Base-by-base conservation (phyloP, 225 moss, liverwort and hornwort species). In the Sphagnum contortum region DNA sequence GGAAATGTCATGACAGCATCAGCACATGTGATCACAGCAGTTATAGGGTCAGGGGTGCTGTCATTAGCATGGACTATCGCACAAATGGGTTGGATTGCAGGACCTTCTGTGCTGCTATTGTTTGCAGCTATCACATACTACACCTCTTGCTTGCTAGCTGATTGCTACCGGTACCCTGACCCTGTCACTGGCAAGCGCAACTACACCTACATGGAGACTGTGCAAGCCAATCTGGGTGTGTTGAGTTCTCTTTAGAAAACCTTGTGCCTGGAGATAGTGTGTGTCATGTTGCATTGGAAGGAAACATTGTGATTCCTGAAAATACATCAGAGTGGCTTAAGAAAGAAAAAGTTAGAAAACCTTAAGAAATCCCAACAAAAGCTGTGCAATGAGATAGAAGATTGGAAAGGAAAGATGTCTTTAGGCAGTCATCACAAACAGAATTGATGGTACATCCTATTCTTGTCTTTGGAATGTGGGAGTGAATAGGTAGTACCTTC, bases 1-100 rank as follows among this genome's bases (percentile, higher is more conserved):
- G 94, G 91, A 58, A 88, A 67, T 4, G 64, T 69, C 2, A 79
- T 64, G 61, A 73, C 87, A 46, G 83, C 92, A 2, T 69, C 92
- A n/a, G 96, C 92, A 0, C 96, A 90, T 54, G 88, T 96, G 5
- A 82, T 96, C 44, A 96, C 96, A 0, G 92, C 90, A 4, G 92
- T 98, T 6, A 98, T 98, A 45, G 96, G 90, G 9, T 90, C 92
- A 2, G 92, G 92, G 1, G 85, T 98, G 5, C 66, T 92, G 45
- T 83, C 92, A 2, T 51, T 98, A 57, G 77, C 90, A 3, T 98
- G 96, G 96, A 90, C 90, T 69, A 80, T 98, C 5, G 90, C 89
- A 3, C 92, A 98, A 57, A 76, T 98, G 85, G 92, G 96, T 45
- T 98, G 92, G 96, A 50, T 98, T 63, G 96, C 83, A 2, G 92